phyloP scores from a whole-genome alignment of 1,284 basidiomycete genomes.

The Ceratobasidium sp. region DNA sequence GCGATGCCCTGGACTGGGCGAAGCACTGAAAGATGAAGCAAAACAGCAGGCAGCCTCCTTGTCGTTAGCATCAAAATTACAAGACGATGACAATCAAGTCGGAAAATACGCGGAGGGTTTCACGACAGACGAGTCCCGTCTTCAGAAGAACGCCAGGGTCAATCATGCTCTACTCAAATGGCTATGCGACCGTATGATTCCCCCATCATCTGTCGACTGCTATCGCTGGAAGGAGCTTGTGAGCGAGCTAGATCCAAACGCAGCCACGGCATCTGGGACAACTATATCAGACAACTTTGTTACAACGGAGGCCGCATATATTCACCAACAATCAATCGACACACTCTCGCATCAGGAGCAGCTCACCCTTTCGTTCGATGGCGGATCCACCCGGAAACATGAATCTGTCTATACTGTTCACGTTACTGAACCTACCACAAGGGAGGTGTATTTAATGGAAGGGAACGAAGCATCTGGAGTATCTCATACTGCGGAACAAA shows the following conservation, averaged over 20 bases:
- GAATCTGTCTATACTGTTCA: slow-evolving; percentile 50
- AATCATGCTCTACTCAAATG: slow-evolving; percentile 31
- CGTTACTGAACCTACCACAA: slow-evolving; percentile 45
- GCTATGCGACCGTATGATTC: slow-evolving; percentile 23
- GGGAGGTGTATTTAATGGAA: slow-evolving; percentile 47
- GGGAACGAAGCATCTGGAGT: slow-evolving; percentile 44
- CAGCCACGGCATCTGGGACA: neutral
- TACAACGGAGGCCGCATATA: slow-evolving; percentile 20
- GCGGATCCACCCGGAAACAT: slow-evolving; percentile 44
- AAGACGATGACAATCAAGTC: neutral
- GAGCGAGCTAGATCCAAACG: neutral
- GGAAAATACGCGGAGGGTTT: too few species aligned
- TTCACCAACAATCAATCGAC: neutral
- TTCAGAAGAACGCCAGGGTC: neutral
- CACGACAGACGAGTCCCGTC: neutral
- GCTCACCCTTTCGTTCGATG: slow-evolving; percentile 47
- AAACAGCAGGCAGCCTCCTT: neutral
- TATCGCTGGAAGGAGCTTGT: slow-evolving; percentile 11
- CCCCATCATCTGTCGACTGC: slow-evolving; percentile 15
- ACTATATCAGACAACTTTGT: slow-evolving; percentile 16
- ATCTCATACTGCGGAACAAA: slow-evolving; percentile 25
- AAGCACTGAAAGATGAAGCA: neutral
- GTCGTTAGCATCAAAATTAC: slow-evolving; percentile 7
- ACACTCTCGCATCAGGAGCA: slow-evolving; percentile 29
- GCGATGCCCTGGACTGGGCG: neutral